Percentiles rank a stretch among this genome's conserved stretches.
These are phyloP conservation scores for Populus hybrid DNA, from an alignment of 441 rosid genomes.

Conservation along the genomic window DNA sequence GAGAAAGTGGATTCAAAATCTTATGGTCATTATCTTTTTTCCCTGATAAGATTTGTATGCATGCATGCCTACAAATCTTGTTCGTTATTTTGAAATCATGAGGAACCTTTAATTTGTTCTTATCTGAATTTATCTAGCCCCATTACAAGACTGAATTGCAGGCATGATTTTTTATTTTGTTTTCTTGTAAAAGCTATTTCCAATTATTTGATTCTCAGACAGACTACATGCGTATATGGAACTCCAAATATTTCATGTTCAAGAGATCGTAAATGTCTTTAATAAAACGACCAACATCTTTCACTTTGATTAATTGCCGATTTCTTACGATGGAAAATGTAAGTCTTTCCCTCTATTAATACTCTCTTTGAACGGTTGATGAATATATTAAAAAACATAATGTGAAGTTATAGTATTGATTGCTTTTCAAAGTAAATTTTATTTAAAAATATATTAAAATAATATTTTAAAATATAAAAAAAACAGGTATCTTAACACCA, in stretches of 20 bases:
- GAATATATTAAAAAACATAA: too few species aligned
- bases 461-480: too few species aligned
- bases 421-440: too few species aligned
- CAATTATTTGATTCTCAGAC: not conserved
- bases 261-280: not conserved
- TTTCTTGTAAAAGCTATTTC: not conserved
- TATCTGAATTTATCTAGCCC: not conserved
- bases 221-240: not conserved
- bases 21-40: not conserved
- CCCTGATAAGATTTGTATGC: not conserved
- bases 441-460: too few species aligned
- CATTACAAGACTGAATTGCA: constrained; percentile 11
- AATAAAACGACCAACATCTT: too few species aligned
- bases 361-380: too few species aligned
- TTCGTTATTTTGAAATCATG: not conserved
- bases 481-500: too few species aligned
- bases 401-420: too few species aligned
- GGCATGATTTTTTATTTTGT: constrained; percentile 4
- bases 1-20: constrained; percentile 7
- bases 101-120: constrained; percentile 16
- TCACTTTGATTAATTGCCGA: too few species aligned
- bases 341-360: too few species aligned
- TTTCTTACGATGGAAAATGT: too few species aligned
- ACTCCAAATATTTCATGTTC: not conserved
- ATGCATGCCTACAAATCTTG: not conserved